A percentile compares a stretch with the other conserved stretches of the same genome.
Evolutionary conservation across 1,139 yeast species (phyloP).

Genomic region (Pichia sp.): DNA sequence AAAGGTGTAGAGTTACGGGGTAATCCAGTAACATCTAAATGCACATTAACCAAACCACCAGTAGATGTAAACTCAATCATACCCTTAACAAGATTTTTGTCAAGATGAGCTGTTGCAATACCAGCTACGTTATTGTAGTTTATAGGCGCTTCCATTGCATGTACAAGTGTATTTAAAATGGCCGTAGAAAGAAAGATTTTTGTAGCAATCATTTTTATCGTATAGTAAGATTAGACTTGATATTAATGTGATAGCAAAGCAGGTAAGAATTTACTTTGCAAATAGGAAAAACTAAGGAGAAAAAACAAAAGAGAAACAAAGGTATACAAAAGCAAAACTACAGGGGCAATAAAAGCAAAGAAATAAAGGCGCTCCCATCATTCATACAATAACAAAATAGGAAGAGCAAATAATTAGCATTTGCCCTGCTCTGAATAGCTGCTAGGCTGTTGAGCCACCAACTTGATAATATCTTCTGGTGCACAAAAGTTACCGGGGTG

Average conservation of each 20-base stretch:
- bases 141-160: conserved; percentile 24
- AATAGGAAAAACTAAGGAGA: too few relatives aligned
- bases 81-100: conserved; percentile 25
- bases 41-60: conserved; percentile 39
- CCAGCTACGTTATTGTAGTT: conserved; percentile 5
- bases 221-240: not conserved
- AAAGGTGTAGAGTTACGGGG: conserved; percentile 51
- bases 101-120: conserved; percentile 27
- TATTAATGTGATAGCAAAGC: not conserved
- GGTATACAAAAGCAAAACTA: too few relatives aligned
- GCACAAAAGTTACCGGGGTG: too few relatives aligned
- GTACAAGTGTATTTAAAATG: conserved; percentile 3
- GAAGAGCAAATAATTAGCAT: too few relatives aligned
- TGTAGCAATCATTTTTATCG: conserved; percentile 10
- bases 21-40: conserved; percentile 49
- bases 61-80: conserved; percentile 26
- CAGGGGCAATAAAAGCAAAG: too few relatives aligned
- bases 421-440: too few relatives aligned
- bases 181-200: conserved; percentile 2
- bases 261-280: too few relatives aligned
- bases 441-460: too few relatives aligned
- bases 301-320: too few relatives aligned
- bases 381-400: too few relatives aligned
- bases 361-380: too few relatives aligned
- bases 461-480: too few relatives aligned